phyloP scores from a whole-genome alignment of 805 yeast species.

The Lachancea cidri region DNA sequence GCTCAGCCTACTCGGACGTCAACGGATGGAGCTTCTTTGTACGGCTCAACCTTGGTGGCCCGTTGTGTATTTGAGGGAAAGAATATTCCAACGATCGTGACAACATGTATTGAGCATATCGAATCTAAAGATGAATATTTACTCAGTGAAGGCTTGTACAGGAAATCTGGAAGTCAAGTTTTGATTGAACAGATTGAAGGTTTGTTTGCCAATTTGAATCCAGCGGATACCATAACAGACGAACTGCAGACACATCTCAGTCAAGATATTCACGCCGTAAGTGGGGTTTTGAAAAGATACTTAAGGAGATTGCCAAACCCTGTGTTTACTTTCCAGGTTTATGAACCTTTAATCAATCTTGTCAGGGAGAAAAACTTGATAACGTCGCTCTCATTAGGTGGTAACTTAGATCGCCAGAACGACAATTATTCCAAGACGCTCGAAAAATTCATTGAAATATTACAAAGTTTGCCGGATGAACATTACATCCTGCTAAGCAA shows the following conservation, averaged over 20 bases:
- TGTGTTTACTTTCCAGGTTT: slow-evolving; percentile 62
- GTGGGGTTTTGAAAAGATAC: slow-evolving; percentile 83
- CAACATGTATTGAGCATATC: slow-evolving; percentile 68
- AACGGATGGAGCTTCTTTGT: slow-evolving; percentile 22
- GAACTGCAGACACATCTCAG: slow-evolving; percentile 22
- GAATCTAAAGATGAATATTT: slow-evolving; percentile 60
- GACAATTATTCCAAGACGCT: slow-evolving; percentile 18
- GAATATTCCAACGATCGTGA: slow-evolving; percentile 63
- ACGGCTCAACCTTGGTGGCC: slow-evolving; percentile 49
- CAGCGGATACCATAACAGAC: slow-evolving; percentile 19
- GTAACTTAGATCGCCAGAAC: slow-evolving; percentile 7
- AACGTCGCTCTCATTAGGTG: slow-evolving; percentile 17
- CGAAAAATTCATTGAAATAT: slow-evolving; percentile 41
- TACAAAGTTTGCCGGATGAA: slow-evolving; percentile 57
- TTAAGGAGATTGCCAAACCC: slow-evolving; percentile 82
- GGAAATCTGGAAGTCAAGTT: slow-evolving; percentile 79
- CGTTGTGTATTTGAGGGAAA: slow-evolving; percentile 59
- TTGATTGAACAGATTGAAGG: slow-evolving; percentile 33
- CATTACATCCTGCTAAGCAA: slow-evolving; percentile 53
- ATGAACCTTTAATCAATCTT: slow-evolving; percentile 60
- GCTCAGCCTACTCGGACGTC: slow-evolving; percentile 14
- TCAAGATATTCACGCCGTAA: slow-evolving; percentile 80
- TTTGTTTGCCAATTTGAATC: slow-evolving; percentile 30
- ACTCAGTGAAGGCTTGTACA: slow-evolving; percentile 78
- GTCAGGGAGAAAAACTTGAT: slow-evolving; percentile 33